Conservation (phyloP, 1,284 basidiomycete genomes). For the Mixia osmundae region DNA sequence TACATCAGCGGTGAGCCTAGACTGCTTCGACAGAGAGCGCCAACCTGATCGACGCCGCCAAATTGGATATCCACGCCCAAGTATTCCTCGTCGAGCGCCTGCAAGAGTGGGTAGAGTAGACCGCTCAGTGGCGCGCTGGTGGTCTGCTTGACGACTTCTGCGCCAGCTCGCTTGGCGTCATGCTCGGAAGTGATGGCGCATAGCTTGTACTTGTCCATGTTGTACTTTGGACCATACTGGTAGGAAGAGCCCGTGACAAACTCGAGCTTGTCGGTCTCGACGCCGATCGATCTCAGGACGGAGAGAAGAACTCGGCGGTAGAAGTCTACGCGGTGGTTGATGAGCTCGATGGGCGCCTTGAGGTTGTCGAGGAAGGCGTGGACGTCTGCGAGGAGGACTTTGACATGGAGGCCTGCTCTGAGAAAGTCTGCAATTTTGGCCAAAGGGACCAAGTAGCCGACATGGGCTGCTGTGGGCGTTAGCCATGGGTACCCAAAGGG, state of each 20-base stretch:
- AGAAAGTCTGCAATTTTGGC: constrained; percentile 84
- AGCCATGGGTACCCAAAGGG: not conserved
- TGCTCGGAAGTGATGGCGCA: constrained; percentile 77
- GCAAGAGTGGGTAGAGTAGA: constrained; percentile 82
- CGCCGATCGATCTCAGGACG: constrained; percentile 69
- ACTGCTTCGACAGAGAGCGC: constrained; percentile 8
- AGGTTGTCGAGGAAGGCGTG: constrained; percentile 96
- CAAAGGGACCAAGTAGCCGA: constrained; percentile 89
- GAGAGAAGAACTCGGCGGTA: constrained; percentile 62
- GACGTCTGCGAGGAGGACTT: constrained; percentile 53
- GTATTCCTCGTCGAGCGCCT: constrained; percentile 94
- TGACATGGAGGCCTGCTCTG: constrained; percentile 70
- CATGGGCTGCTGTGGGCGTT: constrained; percentile 41
- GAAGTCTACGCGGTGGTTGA: constrained; percentile 70
- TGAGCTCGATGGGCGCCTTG: constrained; percentile 88
- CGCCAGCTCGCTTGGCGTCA: constrained; percentile 96
- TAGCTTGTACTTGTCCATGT: constrained; percentile 78
- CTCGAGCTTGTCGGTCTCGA: constrained; percentile 57
- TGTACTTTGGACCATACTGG: constrained; percentile 80
- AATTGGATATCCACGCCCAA: constrained; percentile 93
- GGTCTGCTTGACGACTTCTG: constrained; percentile 96
- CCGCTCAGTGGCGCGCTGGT: constrained; percentile 75
- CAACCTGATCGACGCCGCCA: constrained; percentile 84
- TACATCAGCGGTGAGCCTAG: not conserved
- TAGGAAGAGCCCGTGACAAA: constrained; percentile 81